A percentile compares a stretch with the other conserved stretches of the same genome.
phyloP scores from a whole-genome alignment of 129 eudicot species.

The Artemisia annua region DNA sequence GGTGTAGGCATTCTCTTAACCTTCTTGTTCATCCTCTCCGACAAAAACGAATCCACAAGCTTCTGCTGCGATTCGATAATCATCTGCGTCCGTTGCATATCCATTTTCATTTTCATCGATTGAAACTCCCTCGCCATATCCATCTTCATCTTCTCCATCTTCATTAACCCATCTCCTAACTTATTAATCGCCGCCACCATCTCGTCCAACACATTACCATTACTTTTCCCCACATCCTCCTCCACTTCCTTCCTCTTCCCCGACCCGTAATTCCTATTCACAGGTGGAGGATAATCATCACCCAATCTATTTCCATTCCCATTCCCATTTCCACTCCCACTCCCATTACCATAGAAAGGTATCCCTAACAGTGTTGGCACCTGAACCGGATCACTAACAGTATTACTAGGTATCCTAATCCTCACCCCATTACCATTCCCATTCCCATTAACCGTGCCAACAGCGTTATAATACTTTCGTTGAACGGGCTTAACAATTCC shows the following conservation, averaged over 20 bases:
- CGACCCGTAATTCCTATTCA: conserved; percentile 35
- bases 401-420: conserved; percentile 39
- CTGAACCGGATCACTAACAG: no score
- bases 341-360: neutral
- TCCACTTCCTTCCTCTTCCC: conserved; percentile 34
- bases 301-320: conserved; percentile 2
- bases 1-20: conserved; percentile 45
- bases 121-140: no score
- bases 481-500: conserved; percentile 4
- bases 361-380: no score
- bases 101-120: conserved; percentile 89
- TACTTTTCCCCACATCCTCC: conserved; percentile 33
- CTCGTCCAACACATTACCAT: conserved; percentile 40
- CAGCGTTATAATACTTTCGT: no score
- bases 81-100: conserved; percentile 85
- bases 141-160: no score
- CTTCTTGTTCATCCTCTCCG: conserved; percentile 48
- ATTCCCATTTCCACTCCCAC: no score
- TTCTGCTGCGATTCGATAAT: conserved; percentile 79
- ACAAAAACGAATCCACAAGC: conserved; percentile 59
- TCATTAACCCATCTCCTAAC: conserved; percentile 78
- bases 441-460: neutral
- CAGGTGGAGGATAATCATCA: conserved; percentile 31
- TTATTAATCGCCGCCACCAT: conserved; percentile 66
- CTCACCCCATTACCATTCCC: conserved; percentile 37